These are phyloP conservation scores for Lyophyllum atratum DNA, from an alignment of 768 basidiomycete genomes.

Conservation along the genomic window DNA sequence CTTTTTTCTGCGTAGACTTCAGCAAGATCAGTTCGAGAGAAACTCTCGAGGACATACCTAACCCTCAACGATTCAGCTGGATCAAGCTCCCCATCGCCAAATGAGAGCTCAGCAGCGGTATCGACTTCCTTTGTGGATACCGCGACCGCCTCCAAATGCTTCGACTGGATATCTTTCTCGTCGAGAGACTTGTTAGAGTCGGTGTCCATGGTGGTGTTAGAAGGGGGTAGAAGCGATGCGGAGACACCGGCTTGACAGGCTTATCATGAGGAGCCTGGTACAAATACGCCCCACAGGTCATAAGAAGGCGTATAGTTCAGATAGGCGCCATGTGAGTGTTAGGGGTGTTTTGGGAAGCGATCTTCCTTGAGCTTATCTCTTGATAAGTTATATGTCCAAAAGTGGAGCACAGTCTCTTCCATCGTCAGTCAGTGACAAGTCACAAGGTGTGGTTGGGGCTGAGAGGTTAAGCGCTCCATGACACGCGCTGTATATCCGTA, in stretches of 20 bases:
- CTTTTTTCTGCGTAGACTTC: slow-evolving; percentile 44
- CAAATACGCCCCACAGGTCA: not conserved
- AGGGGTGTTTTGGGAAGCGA: not conserved
- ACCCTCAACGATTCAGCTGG: slow-evolving; percentile 53
- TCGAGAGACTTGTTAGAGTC: slow-evolving; percentile 6
- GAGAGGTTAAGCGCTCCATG: too few species aligned
- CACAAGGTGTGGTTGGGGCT: not conserved
- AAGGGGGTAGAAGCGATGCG: not conserved
- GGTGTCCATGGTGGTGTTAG: not conserved
- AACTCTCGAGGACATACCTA: slow-evolving; percentile 34
- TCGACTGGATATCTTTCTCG: slow-evolving; percentile 29
- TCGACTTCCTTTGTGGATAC: slow-evolving; percentile 55
- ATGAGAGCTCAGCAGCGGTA: slow-evolving; percentile 59
- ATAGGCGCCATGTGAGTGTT: not conserved
- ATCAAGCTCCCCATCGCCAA: slow-evolving; percentile 49
- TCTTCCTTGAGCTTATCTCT: not conserved
- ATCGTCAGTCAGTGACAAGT: too few species aligned
- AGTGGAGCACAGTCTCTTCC: not conserved
- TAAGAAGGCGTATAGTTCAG: not conserved
- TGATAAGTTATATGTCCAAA: not conserved
- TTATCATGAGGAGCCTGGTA: not conserved
- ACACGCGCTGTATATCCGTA: too few species aligned
- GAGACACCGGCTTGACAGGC: not conserved
- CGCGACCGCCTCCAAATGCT: slow-evolving; percentile 31
- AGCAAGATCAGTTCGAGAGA: not conserved